Conservation (phyloP, 177 flowering plant genomes). For the Vitis hybrid region DNA sequence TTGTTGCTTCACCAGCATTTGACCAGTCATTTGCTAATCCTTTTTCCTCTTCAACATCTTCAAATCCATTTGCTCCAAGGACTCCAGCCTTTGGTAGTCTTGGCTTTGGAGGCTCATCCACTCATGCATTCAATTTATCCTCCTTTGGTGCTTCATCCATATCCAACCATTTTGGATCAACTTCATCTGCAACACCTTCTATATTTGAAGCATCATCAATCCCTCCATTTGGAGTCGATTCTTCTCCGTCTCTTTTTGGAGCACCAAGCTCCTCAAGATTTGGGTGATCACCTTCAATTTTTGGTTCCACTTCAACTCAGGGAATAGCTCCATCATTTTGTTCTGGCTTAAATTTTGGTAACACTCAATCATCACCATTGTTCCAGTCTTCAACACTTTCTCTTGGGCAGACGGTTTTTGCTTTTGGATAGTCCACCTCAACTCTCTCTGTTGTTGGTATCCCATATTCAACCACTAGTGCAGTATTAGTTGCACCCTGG, state of each 20-base stretch:
- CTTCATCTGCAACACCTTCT: conserved; percentile 42
- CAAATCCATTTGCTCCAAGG: conserved; percentile 70
- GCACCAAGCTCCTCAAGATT: conserved; percentile 29
- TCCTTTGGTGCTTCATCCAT: conserved; percentile 50
- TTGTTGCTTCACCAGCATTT: conserved; percentile 54
- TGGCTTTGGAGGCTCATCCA: conserved; percentile 48
- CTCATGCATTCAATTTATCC: conserved; percentile 56
- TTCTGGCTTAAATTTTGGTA: conserved; percentile 43
- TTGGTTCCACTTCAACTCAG: conserved; percentile 49
- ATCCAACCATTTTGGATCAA: conserved; percentile 55
- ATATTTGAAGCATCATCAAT: conserved; percentile 25
- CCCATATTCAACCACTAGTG: too few species aligned
- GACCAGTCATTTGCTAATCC: conserved; percentile 64
- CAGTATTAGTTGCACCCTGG: too few species aligned
- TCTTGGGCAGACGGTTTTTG: conserved; percentile 49
- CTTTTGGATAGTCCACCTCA: conserved; percentile 59
- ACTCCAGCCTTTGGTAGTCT: conserved; percentile 43
- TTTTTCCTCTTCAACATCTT: conserved; percentile 54
- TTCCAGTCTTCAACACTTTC: conserved; percentile 62
- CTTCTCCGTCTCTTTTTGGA: conserved; percentile 29
- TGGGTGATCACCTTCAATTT: conserved; percentile 48
- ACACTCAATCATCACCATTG: conserved; percentile 62
- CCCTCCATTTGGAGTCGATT: conserved; percentile 26
- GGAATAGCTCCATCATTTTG: conserved; percentile 44
- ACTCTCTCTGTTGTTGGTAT: conserved; percentile 2